A percentile compares a stretch with the other conserved stretches of the same genome.
Conservation (phyloP, 2,329 filamentous ascomycete genomes). For the Camillea tinctor region DNA sequence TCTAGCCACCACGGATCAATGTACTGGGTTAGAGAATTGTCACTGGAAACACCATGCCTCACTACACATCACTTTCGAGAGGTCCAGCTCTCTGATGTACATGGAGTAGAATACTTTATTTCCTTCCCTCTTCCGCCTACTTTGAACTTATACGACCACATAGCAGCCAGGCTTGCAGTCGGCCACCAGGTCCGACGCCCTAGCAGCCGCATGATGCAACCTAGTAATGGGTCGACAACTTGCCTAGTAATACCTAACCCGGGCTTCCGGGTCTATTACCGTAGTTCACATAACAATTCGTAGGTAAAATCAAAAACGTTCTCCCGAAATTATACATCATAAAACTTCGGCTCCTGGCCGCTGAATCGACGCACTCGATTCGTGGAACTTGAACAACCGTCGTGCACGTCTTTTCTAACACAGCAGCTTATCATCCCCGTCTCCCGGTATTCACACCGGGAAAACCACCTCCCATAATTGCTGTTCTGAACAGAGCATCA, state of each 20-base stretch:
- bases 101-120: not conserved
- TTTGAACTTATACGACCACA: not conserved
- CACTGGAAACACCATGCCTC: not conserved
- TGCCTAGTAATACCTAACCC: not conserved
- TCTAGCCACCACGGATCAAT: not conserved
- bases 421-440: conserved; percentile 1
- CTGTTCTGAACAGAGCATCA: conserved; percentile 13
- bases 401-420: too few species aligned
- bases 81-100: not conserved
- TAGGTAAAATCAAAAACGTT: conserved; percentile 9
- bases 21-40: too few species aligned
- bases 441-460: conserved; percentile 12
- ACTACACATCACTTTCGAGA: not conserved
- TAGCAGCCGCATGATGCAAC: not conserved
- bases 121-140: not conserved
- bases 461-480: conserved; percentile 16
- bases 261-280: not conserved
- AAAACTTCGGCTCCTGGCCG: conserved; percentile 8
- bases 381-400: not conserved
- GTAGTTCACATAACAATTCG: not conserved
- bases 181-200: not conserved
- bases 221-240: not conserved
- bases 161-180: not conserved
- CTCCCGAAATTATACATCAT: conserved; percentile 4
- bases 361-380: not conserved